phyloP scores from a whole-genome alignment of 257 asterid species.

The Solanum chaucha region DNA sequence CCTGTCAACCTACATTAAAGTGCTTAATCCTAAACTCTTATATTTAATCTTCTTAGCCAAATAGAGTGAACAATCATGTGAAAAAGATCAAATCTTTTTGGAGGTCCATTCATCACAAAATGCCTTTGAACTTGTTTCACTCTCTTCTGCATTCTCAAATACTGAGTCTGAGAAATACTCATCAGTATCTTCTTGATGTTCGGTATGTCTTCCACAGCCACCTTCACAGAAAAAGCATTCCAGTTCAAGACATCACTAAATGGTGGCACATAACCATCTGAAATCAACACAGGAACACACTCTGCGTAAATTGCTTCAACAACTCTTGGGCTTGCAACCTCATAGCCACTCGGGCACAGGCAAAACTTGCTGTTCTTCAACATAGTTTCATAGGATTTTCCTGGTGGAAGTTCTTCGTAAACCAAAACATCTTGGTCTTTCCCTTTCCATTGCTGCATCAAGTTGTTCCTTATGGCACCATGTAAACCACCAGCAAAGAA shows the following conservation, averaged over 20 bases:
- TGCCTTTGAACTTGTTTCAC: constrained; percentile 36
- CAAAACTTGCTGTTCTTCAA: constrained; percentile 23
- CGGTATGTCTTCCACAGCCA: not conserved
- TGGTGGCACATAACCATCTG: constrained; percentile 28
- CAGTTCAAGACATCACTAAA: constrained; percentile 2
- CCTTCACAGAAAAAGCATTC: not conserved
- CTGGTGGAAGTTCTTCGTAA: constrained; percentile 15
- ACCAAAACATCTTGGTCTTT: constrained; percentile 28
- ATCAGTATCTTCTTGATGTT: constrained; percentile 9
- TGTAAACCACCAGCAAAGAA: constrained; percentile 76
- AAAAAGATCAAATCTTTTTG: constrained; percentile 57
- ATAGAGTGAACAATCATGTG: constrained; percentile 71
- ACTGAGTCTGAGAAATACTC: constrained; percentile 2
- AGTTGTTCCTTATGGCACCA: constrained; percentile 52
- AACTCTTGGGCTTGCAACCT: constrained; percentile 37
- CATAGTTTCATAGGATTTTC: constrained; percentile 19
- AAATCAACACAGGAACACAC: constrained; percentile 32
- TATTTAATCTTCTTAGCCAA: constrained; percentile 65
- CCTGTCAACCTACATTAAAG: not conserved
- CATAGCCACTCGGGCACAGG: constrained; percentile 37
- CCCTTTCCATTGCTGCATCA: constrained; percentile 52
- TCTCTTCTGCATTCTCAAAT: constrained; percentile 7
- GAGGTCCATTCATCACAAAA: constrained; percentile 54
- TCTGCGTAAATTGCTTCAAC: constrained; percentile 37
- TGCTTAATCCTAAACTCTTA: constrained; percentile 16